Base-by-base conservation (phyloP, 169 alveolate species). In the Plasmodium coatneyi region DNA sequence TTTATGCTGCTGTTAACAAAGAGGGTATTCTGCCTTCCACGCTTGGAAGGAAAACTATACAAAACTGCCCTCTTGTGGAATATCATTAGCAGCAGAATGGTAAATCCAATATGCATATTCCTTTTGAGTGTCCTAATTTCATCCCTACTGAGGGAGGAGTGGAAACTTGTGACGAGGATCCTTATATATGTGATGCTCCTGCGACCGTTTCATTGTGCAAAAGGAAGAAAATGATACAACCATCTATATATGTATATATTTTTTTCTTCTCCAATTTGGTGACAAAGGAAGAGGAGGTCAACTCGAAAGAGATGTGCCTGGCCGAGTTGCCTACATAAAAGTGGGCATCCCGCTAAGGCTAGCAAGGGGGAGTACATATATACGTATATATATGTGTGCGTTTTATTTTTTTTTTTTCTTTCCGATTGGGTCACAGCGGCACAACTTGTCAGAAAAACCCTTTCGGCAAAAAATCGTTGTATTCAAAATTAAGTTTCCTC, bases 21-120 rank as follows among this genome's bases (percentile, higher is more conserved):
- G 46, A 71, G 32, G 12, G 49, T 22, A 22, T 43, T 83, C 54
- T 46, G 10, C 56, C 71, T 83, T 70, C 36, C 54, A 83, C 25
- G 12, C 25, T 41, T 70, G 32, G 32, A 83, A 19, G 78, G 34
- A 25, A 83, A 25, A 28, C 54, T 41, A 12, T 72, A 28, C 76
- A 83, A 16, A 79, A 16, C 30, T 71, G 54, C 82, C 32, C 22
- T 14, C 49, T 83, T 82, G 30, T 71, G 30, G 41, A 41, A 32
- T 83, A 83, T 41, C 9, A 72, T 16, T 5, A 83, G 32, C 16
- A 83, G 41, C 10, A 54, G 76, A 66, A 83, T 5, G 72, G 52
- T 54, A 46, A 66, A 25, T 28, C 28, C 71, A 25, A 30, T 80
- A 80, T 46, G 82, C 80, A 66, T 82, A 66, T 66, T 82, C 70